Base-by-base conservation (phyloP, 495 filamentous ascomycete genomes). In the Penicillium malachiteum region DNA sequence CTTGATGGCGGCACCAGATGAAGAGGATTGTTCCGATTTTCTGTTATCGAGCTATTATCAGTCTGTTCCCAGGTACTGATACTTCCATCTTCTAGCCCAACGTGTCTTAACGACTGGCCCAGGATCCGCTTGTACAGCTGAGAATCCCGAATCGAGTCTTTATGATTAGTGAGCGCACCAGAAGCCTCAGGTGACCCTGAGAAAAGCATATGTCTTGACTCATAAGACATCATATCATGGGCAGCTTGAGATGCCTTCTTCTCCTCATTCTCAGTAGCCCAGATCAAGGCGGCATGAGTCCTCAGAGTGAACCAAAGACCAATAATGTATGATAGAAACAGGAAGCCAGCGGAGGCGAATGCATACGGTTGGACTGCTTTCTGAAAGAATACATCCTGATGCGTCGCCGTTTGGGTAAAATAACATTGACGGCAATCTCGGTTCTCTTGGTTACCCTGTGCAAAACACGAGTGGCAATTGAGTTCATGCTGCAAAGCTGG, bases 221-320 rank as follows among this genome's bases (percentile, higher is more conserved):
- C 76, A 42, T 76, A 75, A 4, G 75, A 60, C 12, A 70, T 66
- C 32, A 71, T 63, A n/a, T 75, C 76, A 11, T 71, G 68, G 1
- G 70, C 62, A 13, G 66, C 55, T 16, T 65, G 58, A 40, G 51
- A 52, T 31, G 70, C 69, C 46, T 43, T 17, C 88, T 95, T 96
- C 71, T 96, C 91, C 41, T 97, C 92, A 3, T 81, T 65, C 57
- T 96, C 91, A 26, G 75, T 87, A 64, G 91, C 92, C 94, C 94
- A 99, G 54, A 99, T 99, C 33, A 96, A 86, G 14, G 94, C 93
- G 5, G 94, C 94, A 68, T 99, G 94, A 3, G 94, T 99, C 56
- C 95, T 79, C 6, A 99, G 82, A 5, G 94, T 99, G 69, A 99
- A 99, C 86, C 92, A 91, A 31, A 97, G 77, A 13, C 94, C 94